phyloP scores from a whole-genome alignment of 495 filamentous ascomycete genomes.

The Neurospora sp. region DNA sequence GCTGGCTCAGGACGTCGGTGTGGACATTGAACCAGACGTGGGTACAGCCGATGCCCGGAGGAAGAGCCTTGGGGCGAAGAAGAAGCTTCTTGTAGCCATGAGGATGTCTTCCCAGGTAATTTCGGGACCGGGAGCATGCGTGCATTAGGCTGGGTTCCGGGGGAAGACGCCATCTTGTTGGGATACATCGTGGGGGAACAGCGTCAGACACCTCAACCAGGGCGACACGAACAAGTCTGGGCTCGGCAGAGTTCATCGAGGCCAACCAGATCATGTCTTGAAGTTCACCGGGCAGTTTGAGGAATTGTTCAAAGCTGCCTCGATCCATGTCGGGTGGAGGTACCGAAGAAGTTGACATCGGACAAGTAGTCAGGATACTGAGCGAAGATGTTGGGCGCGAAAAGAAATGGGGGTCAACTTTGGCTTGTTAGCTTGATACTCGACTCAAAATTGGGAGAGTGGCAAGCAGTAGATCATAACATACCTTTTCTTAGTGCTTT shows the following conservation, averaged over 20 bases:
- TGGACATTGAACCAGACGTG: background rate
- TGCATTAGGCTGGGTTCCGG: too few species aligned
- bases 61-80: background rate
- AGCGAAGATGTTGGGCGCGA: background rate
- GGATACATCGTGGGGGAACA: too few species aligned
- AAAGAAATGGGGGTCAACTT: background rate
- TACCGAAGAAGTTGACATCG: too few species aligned
- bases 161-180: too few species aligned
- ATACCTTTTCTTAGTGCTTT: background rate
- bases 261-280: too few species aligned
- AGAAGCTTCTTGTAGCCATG: background rate
- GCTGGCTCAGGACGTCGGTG: background rate
- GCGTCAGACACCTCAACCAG: too few species aligned
- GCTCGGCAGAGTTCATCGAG: too few species aligned
- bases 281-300: too few species aligned
- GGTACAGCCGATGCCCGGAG: background rate
- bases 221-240: too few species aligned
- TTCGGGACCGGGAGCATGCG: background rate
- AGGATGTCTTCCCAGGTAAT: background rate
- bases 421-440: background rate
- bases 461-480: background rate
- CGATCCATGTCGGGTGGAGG: too few species aligned
- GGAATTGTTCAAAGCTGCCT: too few species aligned
- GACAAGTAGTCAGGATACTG: background rate
- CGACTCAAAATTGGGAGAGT: background rate